Base-by-base conservation (phyloP, 23 red algal species). In the Agarophyton chilense region DNA sequence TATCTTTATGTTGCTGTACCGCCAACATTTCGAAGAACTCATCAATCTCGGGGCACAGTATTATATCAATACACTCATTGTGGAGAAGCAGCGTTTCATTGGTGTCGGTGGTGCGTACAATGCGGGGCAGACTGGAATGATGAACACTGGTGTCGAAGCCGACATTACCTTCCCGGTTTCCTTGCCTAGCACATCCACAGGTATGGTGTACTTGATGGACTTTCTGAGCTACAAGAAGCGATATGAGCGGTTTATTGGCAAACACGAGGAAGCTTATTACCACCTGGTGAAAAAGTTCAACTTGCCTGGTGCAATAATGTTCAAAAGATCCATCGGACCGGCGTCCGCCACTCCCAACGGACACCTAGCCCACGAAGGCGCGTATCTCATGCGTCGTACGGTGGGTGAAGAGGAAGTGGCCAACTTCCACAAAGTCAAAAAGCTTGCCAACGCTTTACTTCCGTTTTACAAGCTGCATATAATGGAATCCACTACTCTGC, bases 31-130 rank as follows among this genome's bases (percentile, higher is more conserved):
- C 32, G 65, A 88, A 19, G 65, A 45, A 1, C 67, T 88, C 38
- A 73, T 38, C 65, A 39, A 25, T 19, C 83, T 88, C 18, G 83
- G 83, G 19, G 83, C 83, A 8, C 64, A 45, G 13, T 88, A 88
- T 40, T n/a, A 53, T 14, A 72, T 88, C 51, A 35, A 45, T 28
- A 74, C 67, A 0, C 50, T 54, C 26, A 76, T 88, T 38, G 67
- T 88, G n/a, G 83, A 88, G 32, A 88, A 88, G 83, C 64, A 88
- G 50, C 34, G 41, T 34, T n/a, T 24, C 64, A 22, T 88, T 11
- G 83, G 56, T 16, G 63, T 29, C 29, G 83, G 83, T 14, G 51
- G n/a, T 12, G 64, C 83, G 28, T 88, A 74, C 45, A 56, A 44
- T 1, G 40, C 44, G 16, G 46, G 21, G 9, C 83, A 88, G 10